phyloP scores from a whole-genome alignment of 202 grass and related monocot genomes.

The Carex arenaria region DNA sequence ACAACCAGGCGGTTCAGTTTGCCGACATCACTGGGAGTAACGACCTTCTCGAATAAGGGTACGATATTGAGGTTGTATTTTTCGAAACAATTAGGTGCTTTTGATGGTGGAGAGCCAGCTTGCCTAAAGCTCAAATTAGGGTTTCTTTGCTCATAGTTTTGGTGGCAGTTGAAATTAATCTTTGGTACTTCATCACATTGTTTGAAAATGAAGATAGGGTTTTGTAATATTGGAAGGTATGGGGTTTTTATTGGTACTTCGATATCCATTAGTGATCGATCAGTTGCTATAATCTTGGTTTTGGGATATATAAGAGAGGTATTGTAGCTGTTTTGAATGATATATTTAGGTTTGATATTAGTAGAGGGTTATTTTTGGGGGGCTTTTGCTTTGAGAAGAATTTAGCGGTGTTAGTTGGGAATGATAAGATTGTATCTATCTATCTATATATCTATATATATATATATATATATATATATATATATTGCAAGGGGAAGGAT shows the following conservation, averaged over 20 bases:
- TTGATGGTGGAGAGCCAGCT: not conserved
- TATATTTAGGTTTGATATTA: not conserved
- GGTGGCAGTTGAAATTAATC: not conserved
- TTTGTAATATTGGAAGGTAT: slow-evolving; percentile 4
- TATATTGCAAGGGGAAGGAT: not conserved
- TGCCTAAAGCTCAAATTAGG: not conserved
- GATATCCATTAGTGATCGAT: not conserved
- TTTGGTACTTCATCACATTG: not conserved
- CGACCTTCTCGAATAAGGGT: slow-evolving; percentile 24
- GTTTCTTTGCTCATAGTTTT: not conserved
- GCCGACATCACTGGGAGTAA: slow-evolving; percentile 35
- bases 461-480: slow-evolving; percentile 12
- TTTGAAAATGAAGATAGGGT: not conserved
- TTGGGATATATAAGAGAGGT: not conserved
- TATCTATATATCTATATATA: no score
- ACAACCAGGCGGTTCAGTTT: slow-evolving; percentile 38
- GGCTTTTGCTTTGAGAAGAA: not conserved
- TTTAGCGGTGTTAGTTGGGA: not conserved
- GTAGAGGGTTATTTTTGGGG: not conserved
- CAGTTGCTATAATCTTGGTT: not conserved
- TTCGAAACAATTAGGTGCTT: not conserved
- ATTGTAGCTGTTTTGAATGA: not conserved
- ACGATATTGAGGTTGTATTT: not conserved
- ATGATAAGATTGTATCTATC: not conserved
- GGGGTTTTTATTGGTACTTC: not conserved